Conservation (phyloP, 2,329 filamentous ascomycete genomes). For the Colletotrichum incanum region DNA sequence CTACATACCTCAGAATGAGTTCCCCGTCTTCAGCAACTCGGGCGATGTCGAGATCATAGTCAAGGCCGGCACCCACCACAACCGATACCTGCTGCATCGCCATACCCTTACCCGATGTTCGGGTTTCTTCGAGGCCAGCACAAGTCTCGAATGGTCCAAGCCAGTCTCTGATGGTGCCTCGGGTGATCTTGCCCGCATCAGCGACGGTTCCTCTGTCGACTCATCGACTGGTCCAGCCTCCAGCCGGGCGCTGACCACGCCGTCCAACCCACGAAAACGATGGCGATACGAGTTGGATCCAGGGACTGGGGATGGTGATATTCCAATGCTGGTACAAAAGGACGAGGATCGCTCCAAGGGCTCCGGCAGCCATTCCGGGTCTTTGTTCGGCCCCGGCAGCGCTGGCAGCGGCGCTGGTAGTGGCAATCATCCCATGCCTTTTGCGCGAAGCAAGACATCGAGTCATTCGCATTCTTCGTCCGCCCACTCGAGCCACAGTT, state of each 20-base stretch:
- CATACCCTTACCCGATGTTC: conserved; percentile 92
- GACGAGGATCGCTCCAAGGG: conserved; percentile 58
- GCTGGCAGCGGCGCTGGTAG: conserved; percentile 5
- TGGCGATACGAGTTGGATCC: conserved; percentile 94
- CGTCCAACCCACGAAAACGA: conserved; percentile 63
- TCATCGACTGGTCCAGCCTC: conserved; percentile 25
- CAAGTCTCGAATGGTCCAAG: conserved; percentile 82
- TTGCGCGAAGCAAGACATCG: conserved; percentile 72
- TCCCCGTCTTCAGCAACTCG: conserved; percentile 89
- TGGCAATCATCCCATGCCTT: conserved; percentile 40
- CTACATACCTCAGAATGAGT: conserved; percentile 87
- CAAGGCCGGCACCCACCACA: conserved; percentile 78
- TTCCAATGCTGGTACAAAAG: conserved; percentile 91
- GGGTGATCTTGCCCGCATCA: conserved; percentile 68
- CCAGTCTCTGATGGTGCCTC: conserved; percentile 52
- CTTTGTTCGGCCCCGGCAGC: conserved; percentile 68
- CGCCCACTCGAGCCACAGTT: conserved; percentile 64
- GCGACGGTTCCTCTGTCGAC: conserved; percentile 58
- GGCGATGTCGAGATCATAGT: conserved; percentile 95
- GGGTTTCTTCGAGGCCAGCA: conserved; percentile 92
- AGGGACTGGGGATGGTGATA: conserved; percentile 79
- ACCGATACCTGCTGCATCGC: conserved; percentile 88
- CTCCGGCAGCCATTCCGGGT: conserved; percentile 51
- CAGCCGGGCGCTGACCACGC: conserved; percentile 47
- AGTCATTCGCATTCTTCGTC: conserved; percentile 70